Evolutionary conservation across 2,329 filamentous ascomycete genomes (phyloP), one percentile per base, ranked within the genome.

Genomic region (Dactylonectria macrodidyma): DNA sequence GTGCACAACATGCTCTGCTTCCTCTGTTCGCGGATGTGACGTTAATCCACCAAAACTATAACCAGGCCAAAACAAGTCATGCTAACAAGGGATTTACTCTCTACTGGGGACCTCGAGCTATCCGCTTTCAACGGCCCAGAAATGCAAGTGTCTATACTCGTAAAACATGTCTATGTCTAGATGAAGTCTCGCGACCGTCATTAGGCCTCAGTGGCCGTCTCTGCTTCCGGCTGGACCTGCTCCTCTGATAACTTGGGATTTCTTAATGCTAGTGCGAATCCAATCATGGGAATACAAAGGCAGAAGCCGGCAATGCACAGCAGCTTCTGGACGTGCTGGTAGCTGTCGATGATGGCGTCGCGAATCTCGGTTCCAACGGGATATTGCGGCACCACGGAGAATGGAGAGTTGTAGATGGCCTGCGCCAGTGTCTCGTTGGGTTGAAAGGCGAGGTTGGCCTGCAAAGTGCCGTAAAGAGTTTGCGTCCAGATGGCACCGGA

Each of bases 261-360:
- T 10, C 83, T 76, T 48, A 87, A 70, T 6, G 76, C 76, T 44
- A 83, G 67, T 0, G 85, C 84, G 66, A 86, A 84, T 0, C 63
- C 79, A 68, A 87, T 83, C 74, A 86, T 82, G 4, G 84, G 85
- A 14, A 86, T 78, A 30, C 83, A 84, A 8, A 87, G 70, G 46
- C 79, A 83, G 34, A 87, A 81, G 7, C 84, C 85, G 0, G 83
- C 81, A 47, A 85, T 81, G 65, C 80, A 83, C 0, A 87, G 80
- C 5, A 85, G 70, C 2, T 79, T 74, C 77, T 87, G 85, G 1
- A 84, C 80, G 41, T 83, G 76, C 58, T 81, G 77, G 71, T 87
- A 87, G 51, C 84, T 81, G 16, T 70, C 67, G 47, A 87, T 83
- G 30, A 87, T 83, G 44, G 82, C 84, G 1, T 67, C 67, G 41